Evolutionary conservation across 495 filamentous ascomycete species (phyloP).

Genomic region (Mytilinidion resinicola): DNA sequence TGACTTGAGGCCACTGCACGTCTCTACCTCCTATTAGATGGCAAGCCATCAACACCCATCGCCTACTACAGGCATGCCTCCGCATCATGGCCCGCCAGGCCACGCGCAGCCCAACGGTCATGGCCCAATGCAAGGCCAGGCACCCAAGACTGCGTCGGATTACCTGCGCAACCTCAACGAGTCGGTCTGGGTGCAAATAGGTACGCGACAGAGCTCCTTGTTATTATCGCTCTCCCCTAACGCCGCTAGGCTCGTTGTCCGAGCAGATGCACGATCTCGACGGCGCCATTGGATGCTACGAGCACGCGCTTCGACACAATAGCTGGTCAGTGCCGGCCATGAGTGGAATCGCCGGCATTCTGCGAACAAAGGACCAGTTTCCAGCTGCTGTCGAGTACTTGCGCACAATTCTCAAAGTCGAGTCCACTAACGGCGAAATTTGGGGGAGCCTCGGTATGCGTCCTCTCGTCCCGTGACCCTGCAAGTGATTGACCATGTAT

Average conservation of each 20-base stretch:
- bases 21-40: slow-evolving; percentile 3
- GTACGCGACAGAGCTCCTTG: slow-evolving; percentile 45
- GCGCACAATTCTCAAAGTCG: slow-evolving; percentile 83
- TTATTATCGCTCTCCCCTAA: slow-evolving; percentile 12
- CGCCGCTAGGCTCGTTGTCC: slow-evolving; percentile 62
- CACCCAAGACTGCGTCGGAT: slow-evolving; percentile 49
- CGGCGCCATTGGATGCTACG: slow-evolving; percentile 79
- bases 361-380: slow-evolving; percentile 88
- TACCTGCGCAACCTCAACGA: slow-evolving; percentile 67
- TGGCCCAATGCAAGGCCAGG: slow-evolving; percentile 43
- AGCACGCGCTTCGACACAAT: slow-evolving; percentile 81
- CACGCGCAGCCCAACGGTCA: slow-evolving; percentile 29
- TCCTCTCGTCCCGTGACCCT: too few species aligned
- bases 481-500: not conserved
- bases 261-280: slow-evolving; percentile 86
- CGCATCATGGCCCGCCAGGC: slow-evolving; percentile 28
- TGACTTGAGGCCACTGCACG: too few species aligned
- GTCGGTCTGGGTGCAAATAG: slow-evolving; percentile 87
- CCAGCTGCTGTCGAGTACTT: slow-evolving; percentile 91
- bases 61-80: slow-evolving; percentile 28
- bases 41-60: slow-evolving; percentile 32
- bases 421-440: slow-evolving; percentile 82
- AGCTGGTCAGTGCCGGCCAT: slow-evolving; percentile 86
- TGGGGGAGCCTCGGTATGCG: slow-evolving; percentile 85
- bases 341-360: slow-evolving; percentile 86